Evolutionary conservation across 257 asterid species (phyloP).

Genomic region (Striga asiatica): DNA sequence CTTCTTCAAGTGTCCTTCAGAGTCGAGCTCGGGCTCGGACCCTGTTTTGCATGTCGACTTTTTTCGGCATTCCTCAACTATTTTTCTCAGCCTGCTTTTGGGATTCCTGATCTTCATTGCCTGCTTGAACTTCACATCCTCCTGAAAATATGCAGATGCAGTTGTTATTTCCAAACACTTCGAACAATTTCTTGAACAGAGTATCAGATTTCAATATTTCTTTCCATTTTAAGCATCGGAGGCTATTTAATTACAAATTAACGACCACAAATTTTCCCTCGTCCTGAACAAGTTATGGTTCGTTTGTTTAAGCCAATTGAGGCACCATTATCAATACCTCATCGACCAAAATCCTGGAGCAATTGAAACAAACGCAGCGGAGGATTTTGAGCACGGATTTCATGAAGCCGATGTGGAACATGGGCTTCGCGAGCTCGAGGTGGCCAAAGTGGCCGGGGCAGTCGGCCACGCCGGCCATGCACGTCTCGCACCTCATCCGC

Average conservation of each 20-base stretch:
- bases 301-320: not conserved
- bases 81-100: slow-evolving; percentile 70
- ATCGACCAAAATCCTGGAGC: slow-evolving; percentile 87
- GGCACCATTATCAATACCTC: slow-evolving; percentile 42
- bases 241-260: no score
- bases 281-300: no score
- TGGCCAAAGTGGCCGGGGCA: slow-evolving; percentile 98
- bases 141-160: slow-evolving; percentile 29
- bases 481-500: slow-evolving; percentile 88
- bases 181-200: not conserved
- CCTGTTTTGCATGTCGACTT: slow-evolving; percentile 89
- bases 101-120: slow-evolving; percentile 81
- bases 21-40: slow-evolving; percentile 52
- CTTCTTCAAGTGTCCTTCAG: slow-evolving; percentile 60
- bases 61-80: slow-evolving; percentile 82
- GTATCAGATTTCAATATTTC: no score
- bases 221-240: no score
- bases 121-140: slow-evolving; percentile 74
- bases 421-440: slow-evolving; percentile 95
- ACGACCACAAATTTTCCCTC: no score
- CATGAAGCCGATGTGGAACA: slow-evolving; percentile 93
- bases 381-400: slow-evolving; percentile 78
- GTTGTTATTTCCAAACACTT: not conserved
- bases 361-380: slow-evolving; percentile 89
- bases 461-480: slow-evolving; percentile 95